Base-by-base conservation (phyloP, 345 rosid species). In the Aquilaria sinensis region DNA sequence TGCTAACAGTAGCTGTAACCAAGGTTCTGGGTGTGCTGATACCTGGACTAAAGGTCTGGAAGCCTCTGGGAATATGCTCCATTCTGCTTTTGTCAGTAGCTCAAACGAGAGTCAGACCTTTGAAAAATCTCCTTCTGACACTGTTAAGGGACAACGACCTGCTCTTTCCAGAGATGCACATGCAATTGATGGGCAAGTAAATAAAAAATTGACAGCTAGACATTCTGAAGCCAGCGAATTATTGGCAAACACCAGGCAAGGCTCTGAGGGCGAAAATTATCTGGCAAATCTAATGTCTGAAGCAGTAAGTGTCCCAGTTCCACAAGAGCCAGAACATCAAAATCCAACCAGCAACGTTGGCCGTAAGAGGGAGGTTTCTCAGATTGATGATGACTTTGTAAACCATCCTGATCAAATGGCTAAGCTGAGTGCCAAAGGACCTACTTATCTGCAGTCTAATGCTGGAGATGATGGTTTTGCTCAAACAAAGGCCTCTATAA, bases 161-260 rank as follows among this genome's bases (percentile, higher is more conserved):
- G 47, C 57, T 57, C 60, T 11, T 70, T 68, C 63, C 72, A 67
- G 56, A 14, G n/a, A 12, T 56, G 66, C 71, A 53, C 65, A 34
- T 34, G 51, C 49, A 58, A 43, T 60, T 60, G 66, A 54, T 43
- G 72, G 65, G 57, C 76, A 29, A 68, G 69, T 37, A 63, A 57
- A 60, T 62, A 55, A 48, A 55, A 49, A 60, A 63, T 61, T 67
- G 10, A 29, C 64, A 55, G 66, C 32, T 41, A 53, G 58, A 54
- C 72, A 62, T 51, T 57, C 71, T 60, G 84, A 72, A 57, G 64
- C 70, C 60, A 61, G 51, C 49, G 67, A 69, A 53, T 31, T 67
- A 48, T 47, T 62, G 60, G 57, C 70, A 30, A 66, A 57, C 54
- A 45, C 37, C 54, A 41, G 15, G 51, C 51, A 33, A 31, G 73